Conservation (phyloP, 2,329 filamentous ascomycete species). For the Calonectria montana region DNA sequence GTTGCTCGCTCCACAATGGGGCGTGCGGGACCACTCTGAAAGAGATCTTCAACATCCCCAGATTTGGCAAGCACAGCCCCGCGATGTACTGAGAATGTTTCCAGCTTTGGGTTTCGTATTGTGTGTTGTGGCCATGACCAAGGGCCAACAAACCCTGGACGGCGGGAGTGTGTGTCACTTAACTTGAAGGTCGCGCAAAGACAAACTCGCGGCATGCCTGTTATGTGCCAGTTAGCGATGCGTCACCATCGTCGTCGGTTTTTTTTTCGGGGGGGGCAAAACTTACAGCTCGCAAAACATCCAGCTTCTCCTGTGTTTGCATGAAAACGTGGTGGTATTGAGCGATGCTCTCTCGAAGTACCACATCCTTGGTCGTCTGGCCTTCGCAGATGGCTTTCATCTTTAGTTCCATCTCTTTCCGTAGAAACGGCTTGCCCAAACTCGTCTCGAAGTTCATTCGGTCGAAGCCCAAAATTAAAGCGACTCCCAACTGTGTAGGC, state of each 20-base stretch:
- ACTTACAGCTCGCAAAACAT: slow-evolving; percentile 72
- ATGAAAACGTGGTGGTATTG: slow-evolving; percentile 90
- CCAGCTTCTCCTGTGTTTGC: slow-evolving; percentile 81
- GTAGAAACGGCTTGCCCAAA: slow-evolving; percentile 92
- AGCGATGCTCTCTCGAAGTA: slow-evolving; percentile 84
- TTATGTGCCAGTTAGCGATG: slow-evolving; percentile 31
- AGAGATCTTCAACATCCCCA: slow-evolving; percentile 32
- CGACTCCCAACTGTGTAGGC: slow-evolving; percentile 89
- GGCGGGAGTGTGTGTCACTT: slow-evolving; percentile 20
- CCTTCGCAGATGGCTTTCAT: slow-evolving; percentile 98
- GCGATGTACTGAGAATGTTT: slow-evolving; percentile 16
- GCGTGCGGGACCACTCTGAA: slow-evolving; percentile 29
- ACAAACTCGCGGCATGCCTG: slow-evolving; percentile 55
- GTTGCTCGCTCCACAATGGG: slow-evolving; percentile 31
- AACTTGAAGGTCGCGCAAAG: slow-evolving; percentile 33
- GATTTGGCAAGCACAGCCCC: slow-evolving; percentile 29
- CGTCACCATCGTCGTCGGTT: slow-evolving; percentile 4
- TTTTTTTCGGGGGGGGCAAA: neutral
- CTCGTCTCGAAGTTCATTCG: slow-evolving; percentile 93
- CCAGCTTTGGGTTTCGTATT: slow-evolving; percentile 11
- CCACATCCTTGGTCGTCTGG: slow-evolving; percentile 75
- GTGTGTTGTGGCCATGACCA: slow-evolving; percentile 38
- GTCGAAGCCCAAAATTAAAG: slow-evolving; percentile 94
- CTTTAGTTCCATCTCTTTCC: slow-evolving; percentile 97
- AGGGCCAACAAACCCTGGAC: slow-evolving; percentile 41